These are phyloP conservation scores for Nevesoporus exiguus DNA, from an alignment of 768 basidiomycete species.

Conservation along the genomic window DNA sequence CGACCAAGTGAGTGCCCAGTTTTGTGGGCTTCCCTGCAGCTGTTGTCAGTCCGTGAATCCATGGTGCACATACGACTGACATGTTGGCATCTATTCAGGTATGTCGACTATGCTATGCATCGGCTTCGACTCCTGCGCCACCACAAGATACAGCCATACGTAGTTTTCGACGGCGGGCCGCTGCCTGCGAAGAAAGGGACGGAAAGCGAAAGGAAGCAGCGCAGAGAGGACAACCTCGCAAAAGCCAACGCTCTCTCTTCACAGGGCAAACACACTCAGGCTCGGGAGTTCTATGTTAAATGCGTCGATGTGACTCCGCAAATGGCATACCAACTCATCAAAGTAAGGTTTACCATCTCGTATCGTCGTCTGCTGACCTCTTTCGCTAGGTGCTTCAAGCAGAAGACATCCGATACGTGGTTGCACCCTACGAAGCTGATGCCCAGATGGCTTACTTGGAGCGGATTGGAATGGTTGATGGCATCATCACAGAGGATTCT, in stretches of 20 bases:
- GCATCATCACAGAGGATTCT: constrained; percentile 95
- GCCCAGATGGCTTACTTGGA: constrained; percentile 95
- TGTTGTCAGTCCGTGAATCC: not conserved
- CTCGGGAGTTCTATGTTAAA: constrained; percentile 85
- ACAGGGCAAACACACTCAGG: constrained; percentile 77
- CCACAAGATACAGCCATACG: constrained; percentile 79
- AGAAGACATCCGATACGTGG: constrained; percentile 79
- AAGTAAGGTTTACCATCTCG: constrained; percentile 46
- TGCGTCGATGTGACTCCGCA: constrained; percentile 94
- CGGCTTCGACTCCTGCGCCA: constrained; percentile 83
- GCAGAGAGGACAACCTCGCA: constrained; percentile 72
- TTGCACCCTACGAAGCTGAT: constrained; percentile 98
- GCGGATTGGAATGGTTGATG: constrained; percentile 75
- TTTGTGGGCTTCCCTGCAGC: not conserved
- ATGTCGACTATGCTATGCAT: constrained; percentile 96
- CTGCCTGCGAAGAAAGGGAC: constrained; percentile 93
- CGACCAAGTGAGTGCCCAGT: constrained; percentile 64
- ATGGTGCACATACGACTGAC: not conserved
- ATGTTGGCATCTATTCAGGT: constrained; percentile 46
- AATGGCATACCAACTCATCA: constrained; percentile 97
- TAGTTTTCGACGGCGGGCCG: constrained; percentile 96
- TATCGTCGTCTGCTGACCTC: constrained; percentile 3
- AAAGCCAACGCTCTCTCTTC: constrained; percentile 68
- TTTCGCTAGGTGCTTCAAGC: constrained; percentile 70
- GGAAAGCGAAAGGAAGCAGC: constrained; percentile 72